phyloP scores from a whole-genome alignment of 345 rosid species.

The Camelina hispida region DNA sequence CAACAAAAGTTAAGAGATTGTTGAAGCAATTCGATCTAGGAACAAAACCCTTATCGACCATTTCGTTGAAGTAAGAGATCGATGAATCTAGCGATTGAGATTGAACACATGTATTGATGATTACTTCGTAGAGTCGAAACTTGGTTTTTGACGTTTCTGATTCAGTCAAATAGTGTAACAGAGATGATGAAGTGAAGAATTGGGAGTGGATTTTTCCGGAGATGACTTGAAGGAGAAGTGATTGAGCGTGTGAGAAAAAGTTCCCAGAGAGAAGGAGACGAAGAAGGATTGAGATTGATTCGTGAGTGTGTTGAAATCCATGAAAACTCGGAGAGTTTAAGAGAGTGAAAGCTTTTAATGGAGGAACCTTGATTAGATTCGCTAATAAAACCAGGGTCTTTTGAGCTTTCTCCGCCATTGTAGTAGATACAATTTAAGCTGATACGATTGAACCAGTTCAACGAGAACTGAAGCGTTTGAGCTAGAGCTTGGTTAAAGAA shows the following conservation, averaged over 20 bases:
- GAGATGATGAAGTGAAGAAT: slow-evolving; percentile 54
- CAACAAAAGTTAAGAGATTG: slow-evolving; percentile 50
- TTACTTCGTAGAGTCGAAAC: slow-evolving; percentile 53
- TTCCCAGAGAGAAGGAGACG: slow-evolving; percentile 52
- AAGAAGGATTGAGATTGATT: slow-evolving; percentile 54
- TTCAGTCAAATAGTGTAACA: slow-evolving; percentile 49
- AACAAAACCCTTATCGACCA: slow-evolving; percentile 53
- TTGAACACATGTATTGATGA: slow-evolving; percentile 56
- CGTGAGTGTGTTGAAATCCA: slow-evolving; percentile 55
- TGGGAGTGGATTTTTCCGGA: slow-evolving; percentile 55
- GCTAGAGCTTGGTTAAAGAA: no score
- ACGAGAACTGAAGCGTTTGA: slow-evolving; percentile 5
- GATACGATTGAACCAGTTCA: no score
- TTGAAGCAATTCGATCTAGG: slow-evolving; percentile 55
- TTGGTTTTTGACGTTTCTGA: slow-evolving; percentile 29
- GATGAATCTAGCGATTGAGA: slow-evolving; percentile 51
- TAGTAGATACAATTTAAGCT: slow-evolving; percentile 5
- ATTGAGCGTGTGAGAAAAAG: slow-evolving; percentile 51
- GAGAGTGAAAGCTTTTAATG: slow-evolving; percentile 52
- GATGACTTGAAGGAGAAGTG: slow-evolving; percentile 54
- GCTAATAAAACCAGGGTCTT: slow-evolving; percentile 44
- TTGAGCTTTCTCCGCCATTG: slow-evolving; percentile 40
- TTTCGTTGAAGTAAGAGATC: slow-evolving; percentile 53
- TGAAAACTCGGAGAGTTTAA: slow-evolving; percentile 48
- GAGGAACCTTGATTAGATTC: slow-evolving; percentile 62